Evolutionary conservation across 2,329 filamentous ascomycete genomes (phyloP).

Genomic region (Clonostachys rosea): DNA sequence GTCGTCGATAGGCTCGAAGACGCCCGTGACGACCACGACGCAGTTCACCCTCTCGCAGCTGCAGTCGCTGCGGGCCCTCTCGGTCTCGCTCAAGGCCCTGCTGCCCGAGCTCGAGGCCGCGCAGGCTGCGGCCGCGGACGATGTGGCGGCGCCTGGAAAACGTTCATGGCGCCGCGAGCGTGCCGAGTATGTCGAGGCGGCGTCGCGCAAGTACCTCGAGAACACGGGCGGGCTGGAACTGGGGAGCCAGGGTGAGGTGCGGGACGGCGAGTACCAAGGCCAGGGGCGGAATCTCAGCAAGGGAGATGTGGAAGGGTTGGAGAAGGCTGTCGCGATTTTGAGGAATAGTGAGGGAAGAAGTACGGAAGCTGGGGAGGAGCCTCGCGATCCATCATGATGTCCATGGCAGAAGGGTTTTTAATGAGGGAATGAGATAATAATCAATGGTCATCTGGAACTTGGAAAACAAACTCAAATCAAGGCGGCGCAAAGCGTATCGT

Average conservation of each 20-base stretch:
- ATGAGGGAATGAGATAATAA: too few species aligned
- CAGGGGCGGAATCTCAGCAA: conserved; percentile 41
- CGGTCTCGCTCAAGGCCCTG: conserved; percentile 55
- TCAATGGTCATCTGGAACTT: too few species aligned
- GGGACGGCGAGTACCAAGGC: conserved; percentile 61
- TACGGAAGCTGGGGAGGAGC: too few species aligned
- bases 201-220: conserved; percentile 74
- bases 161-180: conserved; percentile 66
- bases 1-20: conserved; percentile 41
- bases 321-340: conserved; percentile 42
- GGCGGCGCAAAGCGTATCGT: too few species aligned
- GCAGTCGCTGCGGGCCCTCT: conserved; percentile 68
- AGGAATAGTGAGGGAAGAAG: conserved; percentile 8
- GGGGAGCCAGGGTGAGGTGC: conserved; percentile 54
- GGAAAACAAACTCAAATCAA: too few species aligned
- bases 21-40: conserved; percentile 64
- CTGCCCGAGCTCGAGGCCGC: conserved; percentile 51
- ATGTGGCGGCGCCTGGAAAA: conserved; percentile 26
- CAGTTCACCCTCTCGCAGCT: conserved; percentile 81
- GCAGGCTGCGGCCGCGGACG: conserved; percentile 12
- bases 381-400: too few species aligned
- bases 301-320: conserved; percentile 53
- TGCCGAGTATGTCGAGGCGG: conserved; percentile 76
- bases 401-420: too few species aligned
- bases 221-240: conserved; percentile 62